phyloP scores from a whole-genome alignment of 129 eudicot species.

The Artemisia argyi region DNA sequence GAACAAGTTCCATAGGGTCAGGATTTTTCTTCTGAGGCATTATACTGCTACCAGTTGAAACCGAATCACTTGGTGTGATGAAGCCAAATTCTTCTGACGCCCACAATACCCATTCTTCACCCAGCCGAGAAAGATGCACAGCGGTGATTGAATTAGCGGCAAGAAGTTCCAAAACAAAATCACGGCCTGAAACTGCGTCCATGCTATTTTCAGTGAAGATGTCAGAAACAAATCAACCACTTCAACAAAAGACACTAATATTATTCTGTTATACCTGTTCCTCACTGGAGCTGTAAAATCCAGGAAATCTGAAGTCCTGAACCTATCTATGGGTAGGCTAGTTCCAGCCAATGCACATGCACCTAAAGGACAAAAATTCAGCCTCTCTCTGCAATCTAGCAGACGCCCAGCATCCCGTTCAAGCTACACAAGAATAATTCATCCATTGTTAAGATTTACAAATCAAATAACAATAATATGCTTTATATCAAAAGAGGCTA shows the following conservation, averaged over 20 bases:
- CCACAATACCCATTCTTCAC: constrained; percentile 99
- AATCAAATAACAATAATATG: background rate
- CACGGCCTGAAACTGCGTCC: constrained; percentile 98
- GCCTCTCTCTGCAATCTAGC: constrained; percentile 72
- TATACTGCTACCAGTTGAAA: constrained; percentile 98
- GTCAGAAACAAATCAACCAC: constrained; percentile 24
- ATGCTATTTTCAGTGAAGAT: constrained; percentile 51
- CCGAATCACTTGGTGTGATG: constrained; percentile 88
- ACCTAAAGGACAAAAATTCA: constrained; percentile 91
- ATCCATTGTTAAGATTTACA: background rate
- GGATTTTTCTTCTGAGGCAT: constrained; percentile 99
- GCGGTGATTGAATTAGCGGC: constrained; percentile 86
- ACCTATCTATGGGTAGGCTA: constrained; percentile 93
- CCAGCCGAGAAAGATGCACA: constrained; percentile 91
- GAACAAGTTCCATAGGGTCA: constrained; percentile 96
- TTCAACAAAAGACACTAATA: constrained; percentile 1
- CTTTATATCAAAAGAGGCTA: background rate
- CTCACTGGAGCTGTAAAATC: constrained; percentile 95
- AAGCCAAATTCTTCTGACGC: constrained; percentile 98
- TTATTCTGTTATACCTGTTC: constrained; percentile 63
- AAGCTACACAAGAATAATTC: constrained; percentile 60
- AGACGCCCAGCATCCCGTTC: constrained; percentile 94
- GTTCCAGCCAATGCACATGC: constrained; percentile 99
- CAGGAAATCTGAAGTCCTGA: constrained; percentile 87
- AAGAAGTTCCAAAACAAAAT: constrained; percentile 89